Base-by-base conservation (phyloP, 2,329 filamentous ascomycete species). In the Aspergillus sp. region DNA sequence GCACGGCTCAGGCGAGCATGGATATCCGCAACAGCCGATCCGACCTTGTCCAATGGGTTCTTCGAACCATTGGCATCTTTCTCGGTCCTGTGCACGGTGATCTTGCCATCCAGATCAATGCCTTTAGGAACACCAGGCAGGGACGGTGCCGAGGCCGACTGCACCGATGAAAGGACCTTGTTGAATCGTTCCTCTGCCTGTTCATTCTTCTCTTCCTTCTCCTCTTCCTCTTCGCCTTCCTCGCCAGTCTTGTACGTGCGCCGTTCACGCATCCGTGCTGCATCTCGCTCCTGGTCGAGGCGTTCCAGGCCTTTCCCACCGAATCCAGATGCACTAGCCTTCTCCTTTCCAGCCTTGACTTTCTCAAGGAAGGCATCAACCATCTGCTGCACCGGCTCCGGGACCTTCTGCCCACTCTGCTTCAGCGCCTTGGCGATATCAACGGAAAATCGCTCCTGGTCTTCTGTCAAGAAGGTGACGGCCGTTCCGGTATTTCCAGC, bases 401-500 rank as follows among this genome's bases (percentile, higher is more conserved):
- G 92, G 0, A 97, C 81, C 9, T 86, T 81, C 69, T 96, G 89
- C 4, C 88, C 90, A 70, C 91, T 96, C 72, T 97, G 90, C 69
- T 89, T 90, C n/a, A 97, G 77, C 5, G 94, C 94, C 72, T 95
- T 96, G 53, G 87, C 86, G 55, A 97, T 90, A 61, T 95, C 91
- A 10, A 89, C 82, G 2, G 94, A 88, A 66, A 89, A 97, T 58
- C 90, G 90, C 67, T 96, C 92, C 70, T 99, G 92, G 44, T 95
- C 89, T 40, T 90, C 88, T 0, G 91, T 95, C 53, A 99, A 79
- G 67, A 97, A 96, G 0, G 94, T 99, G 47, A 99, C 89, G 0
- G 94, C 94, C 36, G 91, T 96, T 58, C 94, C 94, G 19, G 86
- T 96, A 65, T 97, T 96, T 38, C 94, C 94, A 43, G 94, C 94